Evolutionary conservation across 441 rosid species (phyloP).

Genomic region (Pelargonium cotyledonis): DNA sequence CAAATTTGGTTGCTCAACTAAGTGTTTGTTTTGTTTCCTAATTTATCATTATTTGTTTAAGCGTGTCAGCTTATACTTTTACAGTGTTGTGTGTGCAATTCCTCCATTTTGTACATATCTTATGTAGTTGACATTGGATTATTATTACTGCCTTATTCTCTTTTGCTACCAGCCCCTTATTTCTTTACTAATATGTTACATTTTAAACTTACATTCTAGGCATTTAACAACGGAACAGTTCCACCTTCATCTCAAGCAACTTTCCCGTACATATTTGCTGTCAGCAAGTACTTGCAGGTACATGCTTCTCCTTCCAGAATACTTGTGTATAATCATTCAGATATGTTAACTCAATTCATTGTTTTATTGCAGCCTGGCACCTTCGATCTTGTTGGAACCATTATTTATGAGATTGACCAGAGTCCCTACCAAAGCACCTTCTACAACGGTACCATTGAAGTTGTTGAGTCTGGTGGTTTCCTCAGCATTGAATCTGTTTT

Average conservation of each 20-base stretch:
- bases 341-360: neutral
- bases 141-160: neutral
- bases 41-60: no score
- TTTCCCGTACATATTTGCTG: slow-evolving; percentile 74
- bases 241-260: slow-evolving; percentile 77
- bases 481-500: slow-evolving; percentile 88
- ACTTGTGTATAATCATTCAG: neutral
- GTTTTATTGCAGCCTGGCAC: slow-evolving; percentile 65
- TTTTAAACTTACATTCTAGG: slow-evolving; percentile 36
- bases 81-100: neutral
- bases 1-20: no score
- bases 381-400: slow-evolving; percentile 89
- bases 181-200: slow-evolving; percentile 7
- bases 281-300: slow-evolving; percentile 96
- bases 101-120: neutral
- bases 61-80: neutral
- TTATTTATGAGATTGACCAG: slow-evolving; percentile 72
- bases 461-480: slow-evolving; percentile 75
- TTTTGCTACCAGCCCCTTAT: neutral
- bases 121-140: neutral
- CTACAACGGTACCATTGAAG: slow-evolving; percentile 92
- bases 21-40: no score
- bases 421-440: slow-evolving; percentile 71
- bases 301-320: neutral
- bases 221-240: slow-evolving; percentile 81